Percentiles rank a stretch among this genome's conserved stretches.
Evolutionary conservation across 352 stramenopile species (phyloP).

Genomic region (Phytophthora idaei): DNA sequence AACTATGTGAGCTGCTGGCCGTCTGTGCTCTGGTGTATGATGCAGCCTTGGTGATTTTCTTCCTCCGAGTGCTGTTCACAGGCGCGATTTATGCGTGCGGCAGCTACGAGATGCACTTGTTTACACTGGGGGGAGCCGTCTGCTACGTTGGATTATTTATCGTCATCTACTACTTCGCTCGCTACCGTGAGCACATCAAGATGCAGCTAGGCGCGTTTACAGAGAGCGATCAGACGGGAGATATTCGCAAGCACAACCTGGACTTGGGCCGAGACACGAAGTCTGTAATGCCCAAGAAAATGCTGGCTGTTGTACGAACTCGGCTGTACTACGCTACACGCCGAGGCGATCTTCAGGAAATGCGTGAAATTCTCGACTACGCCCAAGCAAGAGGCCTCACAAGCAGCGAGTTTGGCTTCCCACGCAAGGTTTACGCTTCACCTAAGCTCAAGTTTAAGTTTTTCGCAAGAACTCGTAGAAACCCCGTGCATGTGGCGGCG

Average conservation of each 20-base stretch:
- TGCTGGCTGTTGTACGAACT: conserved; percentile 51
- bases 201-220: conserved; percentile 78
- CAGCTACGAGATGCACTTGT: conserved; percentile 47
- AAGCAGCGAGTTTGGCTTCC: conserved; percentile 16
- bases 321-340: conserved; percentile 66
- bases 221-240: conserved; percentile 64
- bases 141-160: conserved; percentile 59
- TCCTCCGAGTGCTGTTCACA: conserved; percentile 70
- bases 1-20: conserved; percentile 68
- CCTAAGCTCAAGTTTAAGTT: conserved; percentile 50
- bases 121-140: conserved; percentile 43
- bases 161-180: conserved; percentile 67
- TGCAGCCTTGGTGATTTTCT: conserved; percentile 51
- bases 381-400: conserved; percentile 37
- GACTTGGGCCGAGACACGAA: conserved; percentile 31
- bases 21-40: conserved; percentile 48
- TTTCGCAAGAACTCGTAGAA: conserved; percentile 64
- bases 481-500: conserved; percentile 73
- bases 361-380: conserved; percentile 55
- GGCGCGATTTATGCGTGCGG: conserved; percentile 55
- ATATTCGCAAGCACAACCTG: conserved; percentile 51
- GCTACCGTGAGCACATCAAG: conserved; percentile 81
- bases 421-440: conserved; percentile 40
- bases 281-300: conserved; percentile 26
- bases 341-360: conserved; percentile 56